Evolutionary conservation across 2,329 filamentous ascomycete species (phyloP), one percentile per base, ranked within the genome.

Genomic region (Ophiostoma sp.): DNA sequence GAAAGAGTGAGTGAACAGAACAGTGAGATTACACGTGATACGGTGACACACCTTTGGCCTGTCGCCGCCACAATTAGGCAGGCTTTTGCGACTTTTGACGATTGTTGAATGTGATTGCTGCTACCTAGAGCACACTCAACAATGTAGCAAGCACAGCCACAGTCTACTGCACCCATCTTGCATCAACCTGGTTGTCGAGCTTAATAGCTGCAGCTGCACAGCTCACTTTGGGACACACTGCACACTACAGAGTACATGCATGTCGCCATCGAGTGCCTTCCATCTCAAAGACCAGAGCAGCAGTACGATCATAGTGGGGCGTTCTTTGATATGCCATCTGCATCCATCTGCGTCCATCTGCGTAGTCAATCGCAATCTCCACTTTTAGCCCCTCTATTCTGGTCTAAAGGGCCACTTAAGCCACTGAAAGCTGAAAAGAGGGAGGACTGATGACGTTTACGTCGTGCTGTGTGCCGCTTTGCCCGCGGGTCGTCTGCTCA

Each of bases 361-460:
- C 44, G 20, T 20, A 64, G 3, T 33, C 31, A 10, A 35, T 64
- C 57, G 2, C 23, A 20, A 1, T 57, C 52, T 13, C 60, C 60
- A 64, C 60, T 35, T 33, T 64, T 33, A 6, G 33, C 60, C 60
- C 60, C 60, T 20, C 60, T 64, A 5, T 57, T 57, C 17, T 57
- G 3, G 13, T 27, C 23, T 57, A 57, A 57, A 57, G 23, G 52
- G 27, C 52, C 52, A 36, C 60, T n/a, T 4, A n/a, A 13, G 23
- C 52, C n/a, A 36, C 60, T n/a, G 13, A 20, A 64, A 64, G 60
- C 60, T 64, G 60, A 64, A 64, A 60, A 36, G 60, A 36, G 33
- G 60, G 60, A 57, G n/a, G 33, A 64, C 60, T 64, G 60, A 64
- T 64, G 60, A 64, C 60, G 60, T 64, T 64, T 64, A 31, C 60